phyloP scores from a whole-genome alignment of 2,329 filamentous ascomycete species.

The Sclerotinia borealis region DNA sequence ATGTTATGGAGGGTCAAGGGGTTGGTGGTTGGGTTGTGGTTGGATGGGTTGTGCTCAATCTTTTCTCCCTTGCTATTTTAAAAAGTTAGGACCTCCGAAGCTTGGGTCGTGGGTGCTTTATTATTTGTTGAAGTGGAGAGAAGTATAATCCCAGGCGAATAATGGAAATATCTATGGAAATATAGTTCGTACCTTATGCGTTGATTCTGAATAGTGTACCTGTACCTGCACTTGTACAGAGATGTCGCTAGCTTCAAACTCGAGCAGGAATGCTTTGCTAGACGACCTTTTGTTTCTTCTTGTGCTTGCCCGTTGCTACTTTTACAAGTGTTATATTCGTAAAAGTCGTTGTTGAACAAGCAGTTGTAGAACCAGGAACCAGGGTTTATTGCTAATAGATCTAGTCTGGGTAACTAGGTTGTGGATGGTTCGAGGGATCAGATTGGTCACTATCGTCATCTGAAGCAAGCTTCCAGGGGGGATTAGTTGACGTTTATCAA shows the following conservation, averaged over 20 bases:
- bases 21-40: neutral
- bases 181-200: neutral
- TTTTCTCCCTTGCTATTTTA: constrained; percentile 2
- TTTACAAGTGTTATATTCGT: neutral
- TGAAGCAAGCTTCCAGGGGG: neutral
- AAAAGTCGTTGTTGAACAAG: neutral
- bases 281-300: neutral
- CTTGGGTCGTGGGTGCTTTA: neutral
- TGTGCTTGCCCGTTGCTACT: neutral
- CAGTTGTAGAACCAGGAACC: too few relatives aligned
- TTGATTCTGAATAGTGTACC: neutral
- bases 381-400: neutral
- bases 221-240: neutral
- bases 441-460: constrained; percentile 2
- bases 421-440: neutral
- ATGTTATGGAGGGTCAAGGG: constrained; percentile 8
- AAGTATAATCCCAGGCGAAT: neutral
- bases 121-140: neutral
- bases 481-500: neutral
- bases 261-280: neutral
- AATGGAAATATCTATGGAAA: neutral
- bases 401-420: neutral
- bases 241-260: neutral
- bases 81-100: neutral
- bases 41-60: constrained; percentile 1